Conservation (phyloP, 2,329 filamentous ascomycete genomes). For the Fonsecaea multimorphosa region DNA sequence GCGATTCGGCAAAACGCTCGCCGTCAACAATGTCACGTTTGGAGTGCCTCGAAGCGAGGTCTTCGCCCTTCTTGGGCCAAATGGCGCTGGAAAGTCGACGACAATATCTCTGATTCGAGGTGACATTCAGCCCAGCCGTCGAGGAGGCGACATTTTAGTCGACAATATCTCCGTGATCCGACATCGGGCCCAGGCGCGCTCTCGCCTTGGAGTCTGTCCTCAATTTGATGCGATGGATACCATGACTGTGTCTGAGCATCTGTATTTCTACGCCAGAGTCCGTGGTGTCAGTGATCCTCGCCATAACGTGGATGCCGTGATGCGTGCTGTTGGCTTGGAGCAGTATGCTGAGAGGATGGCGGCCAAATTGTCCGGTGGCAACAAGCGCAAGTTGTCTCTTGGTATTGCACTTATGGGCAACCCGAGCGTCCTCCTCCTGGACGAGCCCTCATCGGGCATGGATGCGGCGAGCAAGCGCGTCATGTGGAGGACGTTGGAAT, state of each 20-base stretch:
- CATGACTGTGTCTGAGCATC: slow-evolving; percentile 87
- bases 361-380: slow-evolving; percentile 80
- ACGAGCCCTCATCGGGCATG: slow-evolving; percentile 87
- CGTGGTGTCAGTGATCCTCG: slow-evolving; percentile 77
- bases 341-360: slow-evolving; percentile 77
- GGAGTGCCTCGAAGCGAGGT: slow-evolving; percentile 80
- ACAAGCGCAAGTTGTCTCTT: slow-evolving; percentile 88
- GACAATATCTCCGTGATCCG: slow-evolving; percentile 77
- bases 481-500: slow-evolving; percentile 86
- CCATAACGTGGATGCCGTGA: slow-evolving; percentile 77
- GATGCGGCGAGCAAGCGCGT: slow-evolving; percentile 89
- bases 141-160: slow-evolving; percentile 79
- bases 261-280: slow-evolving; percentile 84
- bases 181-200: slow-evolving; percentile 73
- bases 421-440: slow-evolving; percentile 81
- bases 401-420: slow-evolving; percentile 94
- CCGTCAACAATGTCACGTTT: slow-evolving; percentile 88
- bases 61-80: slow-evolving; percentile 87
- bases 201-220: slow-evolving; percentile 86
- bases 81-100: slow-evolving; percentile 89
- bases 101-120: slow-evolving; percentile 88
- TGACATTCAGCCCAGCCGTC: slow-evolving; percentile 75
- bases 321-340: slow-evolving; percentile 79
- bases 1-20: slow-evolving; percentile 74
- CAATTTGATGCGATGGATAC: slow-evolving; percentile 87